Evolutionary conservation across 108 stramenopile species (phyloP).

Genomic region (Epipyxis sp.): DNA sequence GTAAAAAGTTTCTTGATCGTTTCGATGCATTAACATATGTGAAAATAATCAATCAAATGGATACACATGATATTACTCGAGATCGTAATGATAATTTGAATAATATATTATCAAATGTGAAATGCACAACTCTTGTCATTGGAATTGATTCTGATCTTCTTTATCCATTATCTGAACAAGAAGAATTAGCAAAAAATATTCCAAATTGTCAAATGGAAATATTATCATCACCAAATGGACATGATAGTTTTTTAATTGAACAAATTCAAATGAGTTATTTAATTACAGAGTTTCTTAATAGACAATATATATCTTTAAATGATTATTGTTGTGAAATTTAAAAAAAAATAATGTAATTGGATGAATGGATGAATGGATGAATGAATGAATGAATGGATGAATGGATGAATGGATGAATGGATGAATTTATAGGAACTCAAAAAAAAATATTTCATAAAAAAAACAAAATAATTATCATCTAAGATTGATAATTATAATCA

Average conservation of each 20-base stretch:
- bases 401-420: too few relatives aligned
- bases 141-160: slow-evolving; percentile 84
- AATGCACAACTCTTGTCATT: slow-evolving; percentile 70
- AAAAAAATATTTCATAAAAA: too few relatives aligned
- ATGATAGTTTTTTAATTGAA: slow-evolving; percentile 88
- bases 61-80: slow-evolving; percentile 71
- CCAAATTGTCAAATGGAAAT: slow-evolving; percentile 68
- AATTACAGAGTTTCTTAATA: slow-evolving; percentile 66
- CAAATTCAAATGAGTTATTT: slow-evolving; percentile 78
- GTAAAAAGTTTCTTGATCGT: slow-evolving; percentile 73
- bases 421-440: too few relatives aligned
- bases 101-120: not conserved
- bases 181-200: slow-evolving; percentile 65
- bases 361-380: too few relatives aligned
- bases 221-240: slow-evolving; percentile 75
- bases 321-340: too few relatives aligned
- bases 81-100: slow-evolving; percentile 47
- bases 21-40: slow-evolving; percentile 89
- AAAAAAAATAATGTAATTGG: too few relatives aligned
- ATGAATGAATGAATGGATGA: too few relatives aligned
- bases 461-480: too few relatives aligned
- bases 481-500: too few relatives aligned
- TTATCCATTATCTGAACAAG: slow-evolving; percentile 78
- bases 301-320: not conserved
- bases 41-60: slow-evolving; percentile 83